Evolutionary conservation across 1,284 basidiomycete species (phyloP), one percentile per base, ranked within the genome.

Genomic region (Coniferiporia sulphurascens): DNA sequence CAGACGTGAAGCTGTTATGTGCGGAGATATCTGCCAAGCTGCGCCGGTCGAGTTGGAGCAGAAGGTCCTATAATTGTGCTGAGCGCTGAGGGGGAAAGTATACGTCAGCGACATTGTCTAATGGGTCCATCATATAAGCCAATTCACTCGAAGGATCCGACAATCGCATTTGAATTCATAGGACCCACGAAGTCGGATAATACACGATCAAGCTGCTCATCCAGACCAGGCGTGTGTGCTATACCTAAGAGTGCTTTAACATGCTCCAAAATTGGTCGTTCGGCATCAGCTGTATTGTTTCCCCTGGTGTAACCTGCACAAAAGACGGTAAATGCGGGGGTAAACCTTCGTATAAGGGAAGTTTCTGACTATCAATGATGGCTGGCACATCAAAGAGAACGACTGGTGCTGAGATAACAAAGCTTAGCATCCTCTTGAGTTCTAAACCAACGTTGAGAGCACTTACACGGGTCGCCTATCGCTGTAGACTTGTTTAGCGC

Each of bases 11-110:
- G 92, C 89, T 0, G 93, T 89, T 1, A 78, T 78, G 45, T 79
- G 73, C 0, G 80, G 73, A 0, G 91, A 95, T n/a, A 90, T 72
- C 45, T 78, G 81, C 91, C 92, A 95, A 5, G 74, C 67, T 34
- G 78, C 77, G 35, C 68, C 69, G 3, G 79, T 83, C 72, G 34
- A 75, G 74, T 22, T 77, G 74, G 46, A 81, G 71, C 1, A 57
- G 36, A 57, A 52, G 15, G 56, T 73, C 69, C 56, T 69, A 66
- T 21, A 79, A 67, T 52, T 43, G 80, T 76, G 19, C 69, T 68
- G 22, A 72, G 66, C 43, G 76, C 72, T 55, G 34, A 27, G 27
- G 27, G 5, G 27, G 27, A 5, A 27, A 27, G n/a, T 27, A 5
- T 27, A 27, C 27, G 27, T 27, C 27, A 27, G 27, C 27, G 5